Base-by-base conservation (phyloP, 495 filamentous ascomycete genomes). In the Hyaloscypha variabilis region DNA sequence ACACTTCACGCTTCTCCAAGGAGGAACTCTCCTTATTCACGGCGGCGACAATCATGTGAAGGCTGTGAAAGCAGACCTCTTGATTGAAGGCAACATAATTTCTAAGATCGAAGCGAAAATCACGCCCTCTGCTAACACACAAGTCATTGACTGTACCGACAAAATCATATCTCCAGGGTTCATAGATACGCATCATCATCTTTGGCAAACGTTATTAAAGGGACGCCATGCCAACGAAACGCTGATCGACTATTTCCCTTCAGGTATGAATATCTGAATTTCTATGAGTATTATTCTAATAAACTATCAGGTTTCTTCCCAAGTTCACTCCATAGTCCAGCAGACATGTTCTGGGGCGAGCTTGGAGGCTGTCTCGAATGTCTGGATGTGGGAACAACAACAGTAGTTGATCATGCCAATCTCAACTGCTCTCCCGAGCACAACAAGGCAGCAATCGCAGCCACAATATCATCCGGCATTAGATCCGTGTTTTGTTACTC, bases 361-460 rank as follows among this genome's bases (percentile, higher is more conserved):
- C 75, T 88, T 0, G 77, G 76, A 2, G 86, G 84, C 3, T 75
- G 76, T 39, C 75, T 83, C 10, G 84, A 88, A 62, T 75, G 77
- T 17, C 49, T 89, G 17, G 77, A 86, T 66, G 78, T 77, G 6
- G 86, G 87, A 17, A 83, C 81, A 6, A 89, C 87, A 3, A 86
- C 84, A 0, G 76, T 85, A 0, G 76, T 87, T 1, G 85, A 88
- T 65, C 83, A 86, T 66, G 81, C 84, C 0, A 81, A 86, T 71
- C 67, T 81, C 42, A 83, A 77, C 55, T 76, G 75, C 58, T 76
- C 80, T 0, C 71, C 75, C 3, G 79, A 78, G 0, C 74, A 80
- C 64, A 68, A 76, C 21, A 69, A 65, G 28, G 73, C 74, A 52
- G 80, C 69, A 19, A 63, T 85, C 62, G 67, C 72, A 3, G 83